A percentile compares a stretch with the other conserved stretches of the same genome.
These are phyloP conservation scores for Rhodotorula sp. DNA, from an alignment of 1,284 basidiomycete genomes.

Conservation along the genomic window DNA sequence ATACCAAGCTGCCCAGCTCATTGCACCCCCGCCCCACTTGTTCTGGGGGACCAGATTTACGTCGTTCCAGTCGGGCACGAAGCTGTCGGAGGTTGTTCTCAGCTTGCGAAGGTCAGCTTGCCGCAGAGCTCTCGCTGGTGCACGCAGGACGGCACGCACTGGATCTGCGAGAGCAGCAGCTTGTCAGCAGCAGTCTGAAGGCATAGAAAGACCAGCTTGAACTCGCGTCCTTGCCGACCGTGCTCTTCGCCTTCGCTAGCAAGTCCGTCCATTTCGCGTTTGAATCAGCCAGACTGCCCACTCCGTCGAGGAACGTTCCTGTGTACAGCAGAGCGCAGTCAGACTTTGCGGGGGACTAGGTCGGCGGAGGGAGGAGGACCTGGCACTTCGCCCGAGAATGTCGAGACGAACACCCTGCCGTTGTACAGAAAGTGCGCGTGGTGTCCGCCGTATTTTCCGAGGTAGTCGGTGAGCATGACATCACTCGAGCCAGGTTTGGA, in stretches of 20 bases:
- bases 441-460: background rate
- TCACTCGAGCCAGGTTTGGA: background rate
- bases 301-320: conserved; percentile 7
- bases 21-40: background rate
- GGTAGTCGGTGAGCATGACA: conserved; percentile 14
- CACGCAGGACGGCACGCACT: no score
- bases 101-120: background rate
- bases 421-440: background rate
- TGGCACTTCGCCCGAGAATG: background rate
- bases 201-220: background rate
- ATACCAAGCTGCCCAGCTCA: conserved; percentile 6
- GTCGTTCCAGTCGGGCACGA: conserved; percentile 1
- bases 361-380: background rate
- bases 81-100: background rate
- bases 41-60: background rate
- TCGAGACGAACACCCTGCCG: conserved; percentile 10
- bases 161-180: no score
- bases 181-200: background rate
- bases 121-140: no score
- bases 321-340: no score
- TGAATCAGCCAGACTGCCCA: background rate
- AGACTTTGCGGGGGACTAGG: no score
- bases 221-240: background rate
- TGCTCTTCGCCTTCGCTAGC: background rate
- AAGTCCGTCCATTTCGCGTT: background rate